Evolutionary conservation across 306 rosid genomes (phyloP).

Genomic region (Prunus dulcis): DNA sequence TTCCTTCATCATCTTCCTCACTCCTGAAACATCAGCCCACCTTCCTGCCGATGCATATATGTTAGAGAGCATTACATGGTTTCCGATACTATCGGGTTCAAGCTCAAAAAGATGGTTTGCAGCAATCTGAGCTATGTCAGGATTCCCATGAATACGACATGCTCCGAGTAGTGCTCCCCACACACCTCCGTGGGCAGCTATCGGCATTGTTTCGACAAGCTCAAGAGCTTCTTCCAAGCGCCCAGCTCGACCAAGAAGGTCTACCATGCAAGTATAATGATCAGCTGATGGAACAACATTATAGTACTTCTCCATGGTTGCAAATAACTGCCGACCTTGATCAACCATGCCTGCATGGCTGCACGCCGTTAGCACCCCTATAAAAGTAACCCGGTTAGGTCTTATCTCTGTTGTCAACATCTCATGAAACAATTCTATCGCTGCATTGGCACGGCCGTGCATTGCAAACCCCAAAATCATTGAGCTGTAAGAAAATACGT

Average conservation of each 20-base stretch:
- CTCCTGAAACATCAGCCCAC: conserved; percentile 69
- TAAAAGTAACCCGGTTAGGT: conserved; percentile 71
- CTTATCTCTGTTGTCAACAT: conserved; percentile 62
- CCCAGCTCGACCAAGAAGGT: conserved; percentile 85
- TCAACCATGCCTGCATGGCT: conserved; percentile 75
- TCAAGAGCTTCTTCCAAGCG: conserved; percentile 61
- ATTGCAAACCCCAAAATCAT: conserved; percentile 79
- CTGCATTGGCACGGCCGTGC: conserved; percentile 59
- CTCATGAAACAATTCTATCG: conserved; percentile 62
- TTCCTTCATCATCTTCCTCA: conserved; percentile 62
- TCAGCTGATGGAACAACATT: conserved; percentile 50
- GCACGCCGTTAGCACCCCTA: conserved; percentile 73
- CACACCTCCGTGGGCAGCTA: conserved; percentile 59
- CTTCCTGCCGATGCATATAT: conserved; percentile 66
- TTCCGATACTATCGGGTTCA: conserved; percentile 67
- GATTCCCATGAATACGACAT: conserved; percentile 57
- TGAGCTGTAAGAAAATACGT: conserved; percentile 71
- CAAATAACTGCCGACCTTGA: conserved; percentile 69
- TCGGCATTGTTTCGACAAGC: conserved; percentile 61
- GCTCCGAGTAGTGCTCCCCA: conserved; percentile 98
- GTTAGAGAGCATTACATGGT: conserved; percentile 65
- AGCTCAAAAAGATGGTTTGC: conserved; percentile 65
- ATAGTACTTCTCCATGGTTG: conserved; percentile 54
- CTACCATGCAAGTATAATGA: conserved; percentile 82
- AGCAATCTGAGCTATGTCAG: conserved; percentile 64